Evolutionary conservation across 2,329 filamentous ascomycete genomes (phyloP).

Genomic region (Ceratocystis albifundus): DNA sequence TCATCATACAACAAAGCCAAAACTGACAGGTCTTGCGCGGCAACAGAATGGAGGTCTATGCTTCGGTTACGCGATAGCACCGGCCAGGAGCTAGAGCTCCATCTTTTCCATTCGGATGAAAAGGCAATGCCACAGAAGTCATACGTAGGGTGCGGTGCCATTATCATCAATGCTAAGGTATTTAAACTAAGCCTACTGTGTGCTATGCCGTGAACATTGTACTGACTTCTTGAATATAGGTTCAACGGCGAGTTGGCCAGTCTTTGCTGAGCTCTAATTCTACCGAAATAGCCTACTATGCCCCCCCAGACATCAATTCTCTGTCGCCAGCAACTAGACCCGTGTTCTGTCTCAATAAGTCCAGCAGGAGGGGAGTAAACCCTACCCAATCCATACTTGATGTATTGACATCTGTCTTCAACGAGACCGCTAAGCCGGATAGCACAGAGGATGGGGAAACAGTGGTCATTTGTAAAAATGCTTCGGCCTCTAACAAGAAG

Average conservation of each 20-base stretch:
- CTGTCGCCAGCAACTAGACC: background rate
- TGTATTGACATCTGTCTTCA: background rate
- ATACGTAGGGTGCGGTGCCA: background rate
- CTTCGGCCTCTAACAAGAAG: conserved; percentile 43
- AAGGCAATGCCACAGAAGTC: background rate
- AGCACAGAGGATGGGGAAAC: conserved; percentile 26
- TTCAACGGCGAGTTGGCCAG: background rate
- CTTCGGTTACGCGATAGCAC: background rate
- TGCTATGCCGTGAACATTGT: background rate
- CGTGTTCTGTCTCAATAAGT: background rate
- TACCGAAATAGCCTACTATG: background rate
- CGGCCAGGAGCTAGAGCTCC: background rate
- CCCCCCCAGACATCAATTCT: background rate
- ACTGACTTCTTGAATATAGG: background rate
- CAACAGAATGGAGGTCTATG: background rate
- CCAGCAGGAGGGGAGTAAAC: background rate
- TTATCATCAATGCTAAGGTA: conserved; percentile 9
- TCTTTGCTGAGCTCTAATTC: background rate
- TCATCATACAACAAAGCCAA: background rate
- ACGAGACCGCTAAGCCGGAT: background rate
- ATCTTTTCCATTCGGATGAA: background rate
- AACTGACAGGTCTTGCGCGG: background rate
- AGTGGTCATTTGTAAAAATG: conserved; percentile 34
- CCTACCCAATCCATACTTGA: background rate
- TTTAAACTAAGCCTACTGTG: background rate